These are phyloP conservation scores for Xerocomus potaroensis DNA, from an alignment of 768 basidiomycete species.

Conservation along the genomic window DNA sequence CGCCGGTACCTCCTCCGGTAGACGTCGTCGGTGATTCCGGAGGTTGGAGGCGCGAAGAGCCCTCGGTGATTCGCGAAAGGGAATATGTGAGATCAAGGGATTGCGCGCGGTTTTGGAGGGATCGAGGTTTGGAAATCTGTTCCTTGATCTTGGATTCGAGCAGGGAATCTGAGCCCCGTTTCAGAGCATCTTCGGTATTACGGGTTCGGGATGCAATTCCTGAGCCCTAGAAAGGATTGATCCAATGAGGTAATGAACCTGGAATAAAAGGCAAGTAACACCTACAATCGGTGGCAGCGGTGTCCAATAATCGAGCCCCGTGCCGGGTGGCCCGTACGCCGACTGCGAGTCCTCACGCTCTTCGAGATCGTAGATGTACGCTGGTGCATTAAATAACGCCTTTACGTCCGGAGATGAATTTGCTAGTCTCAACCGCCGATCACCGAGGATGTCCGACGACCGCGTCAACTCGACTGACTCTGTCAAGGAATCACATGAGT, in stretches of 20 bases:
- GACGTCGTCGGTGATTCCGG: slow-evolving; percentile 83
- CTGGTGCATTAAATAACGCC: slow-evolving; percentile 84
- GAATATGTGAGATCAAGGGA: slow-evolving; percentile 86
- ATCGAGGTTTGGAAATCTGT: slow-evolving; percentile 69
- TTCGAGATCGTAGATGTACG: slow-evolving; percentile 78
- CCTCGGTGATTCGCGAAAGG: slow-evolving; percentile 75
- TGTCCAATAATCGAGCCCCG: slow-evolving; percentile 69
- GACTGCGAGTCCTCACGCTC: slow-evolving; percentile 63
- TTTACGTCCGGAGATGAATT: slow-evolving; percentile 94
- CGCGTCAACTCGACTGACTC: slow-evolving; percentile 78
- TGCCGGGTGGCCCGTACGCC: slow-evolving; percentile 48
- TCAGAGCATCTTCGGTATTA: slow-evolving; percentile 70
- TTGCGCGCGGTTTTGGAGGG: slow-evolving; percentile 82
- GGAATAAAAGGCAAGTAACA: slow-evolving; percentile 12
- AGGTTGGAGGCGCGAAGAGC: slow-evolving; percentile 53
- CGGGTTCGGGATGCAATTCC: slow-evolving; percentile 65
- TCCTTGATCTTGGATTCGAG: slow-evolving; percentile 83
- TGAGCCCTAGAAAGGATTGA: slow-evolving; percentile 45
- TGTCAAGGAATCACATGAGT: slow-evolving; percentile 25
- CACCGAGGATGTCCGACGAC: slow-evolving; percentile 56
- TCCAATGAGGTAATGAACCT: slow-evolving; percentile 19
- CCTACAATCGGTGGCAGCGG: slow-evolving; percentile 72
- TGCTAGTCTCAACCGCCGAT: slow-evolving; percentile 74
- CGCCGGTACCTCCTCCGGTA: slow-evolving; percentile 64
- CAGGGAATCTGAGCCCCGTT: slow-evolving; percentile 80